Conservation (phyloP, 371 early-diverging fungal genomes). For the Haplosporangium sp. region DNA sequence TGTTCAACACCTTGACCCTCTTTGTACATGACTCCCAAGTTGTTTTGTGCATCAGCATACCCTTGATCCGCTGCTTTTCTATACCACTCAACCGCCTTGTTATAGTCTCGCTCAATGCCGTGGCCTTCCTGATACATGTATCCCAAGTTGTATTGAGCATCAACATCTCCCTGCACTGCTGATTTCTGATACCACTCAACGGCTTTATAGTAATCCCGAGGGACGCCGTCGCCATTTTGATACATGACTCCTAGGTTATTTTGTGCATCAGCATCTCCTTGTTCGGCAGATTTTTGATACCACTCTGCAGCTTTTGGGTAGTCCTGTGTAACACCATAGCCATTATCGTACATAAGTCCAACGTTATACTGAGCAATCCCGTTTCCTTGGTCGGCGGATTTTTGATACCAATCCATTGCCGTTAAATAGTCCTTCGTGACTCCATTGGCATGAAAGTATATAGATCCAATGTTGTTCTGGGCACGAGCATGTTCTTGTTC, state of each 20-base stretch:
- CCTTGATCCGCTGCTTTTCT: no score
- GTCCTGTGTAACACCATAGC: constrained; percentile 10
- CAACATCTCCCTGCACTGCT: no score
- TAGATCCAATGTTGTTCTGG: background rate
- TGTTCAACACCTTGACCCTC: no score
- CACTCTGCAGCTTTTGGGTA: constrained; percentile 20
- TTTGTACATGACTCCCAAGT: no score
- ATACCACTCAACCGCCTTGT: no score
- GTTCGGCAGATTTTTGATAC: constrained; percentile 25
- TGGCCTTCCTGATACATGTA: no score
- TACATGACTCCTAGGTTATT: constrained; percentile 47
- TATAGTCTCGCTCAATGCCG: no score
- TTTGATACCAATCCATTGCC: constrained; percentile 17
- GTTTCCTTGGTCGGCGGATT: constrained; percentile 21
- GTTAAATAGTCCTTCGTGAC: background rate
- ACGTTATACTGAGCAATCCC: constrained; percentile 21
- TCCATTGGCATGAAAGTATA: no score
- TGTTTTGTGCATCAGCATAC: no score
- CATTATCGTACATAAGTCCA: no score
- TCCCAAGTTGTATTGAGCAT: no score
- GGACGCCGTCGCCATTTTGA: constrained; percentile 68
- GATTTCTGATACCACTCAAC: no score
- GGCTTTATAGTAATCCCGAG: constrained; percentile 48
- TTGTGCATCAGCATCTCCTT: constrained; percentile 62
- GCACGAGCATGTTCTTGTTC: background rate